A percentile compares a stretch with the other conserved stretches of the same genome.
Evolutionary conservation across 23 red algal genomes (phyloP).

Genomic region (Gracilaria domingensis): DNA sequence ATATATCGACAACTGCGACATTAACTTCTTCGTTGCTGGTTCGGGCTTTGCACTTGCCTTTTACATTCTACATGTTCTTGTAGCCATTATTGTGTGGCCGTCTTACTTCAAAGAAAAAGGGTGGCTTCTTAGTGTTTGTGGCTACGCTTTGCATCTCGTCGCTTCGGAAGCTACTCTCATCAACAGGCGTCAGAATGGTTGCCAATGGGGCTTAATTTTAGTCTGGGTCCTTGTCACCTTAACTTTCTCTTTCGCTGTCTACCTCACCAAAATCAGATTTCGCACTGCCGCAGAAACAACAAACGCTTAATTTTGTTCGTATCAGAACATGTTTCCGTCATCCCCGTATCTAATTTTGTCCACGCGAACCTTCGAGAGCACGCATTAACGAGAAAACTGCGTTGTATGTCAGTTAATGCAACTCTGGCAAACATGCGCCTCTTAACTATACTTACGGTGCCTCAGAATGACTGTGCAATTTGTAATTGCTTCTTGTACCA

Average conservation of each 20-base stretch:
- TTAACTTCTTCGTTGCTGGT: slow-evolving; percentile 80
- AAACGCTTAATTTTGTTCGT: neutral
- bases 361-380: slow-evolving; percentile 22
- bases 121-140: neutral
- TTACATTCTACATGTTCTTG: slow-evolving; percentile 68
- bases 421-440: neutral
- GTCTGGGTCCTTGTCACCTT: slow-evolving; percentile 36
- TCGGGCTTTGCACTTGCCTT: slow-evolving; percentile 57
- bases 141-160: slow-evolving; percentile 57
- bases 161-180: slow-evolving; percentile 54
- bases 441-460: slow-evolving; percentile 41
- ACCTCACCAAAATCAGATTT: slow-evolving; percentile 28
- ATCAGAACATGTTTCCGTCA: neutral
- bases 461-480: slow-evolving; percentile 26
- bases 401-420: neutral
- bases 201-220: slow-evolving; percentile 42
- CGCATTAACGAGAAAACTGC: slow-evolving; percentile 35
- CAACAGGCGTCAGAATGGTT: slow-evolving; percentile 60
- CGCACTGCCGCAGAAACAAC: neutral
- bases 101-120: slow-evolving; percentile 32
- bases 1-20: slow-evolving; percentile 70
- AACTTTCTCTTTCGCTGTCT: slow-evolving; percentile 17
- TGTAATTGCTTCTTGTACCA: slow-evolving; percentile 30
- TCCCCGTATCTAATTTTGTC: slow-evolving; percentile 4
- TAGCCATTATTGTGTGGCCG: slow-evolving; percentile 70